Percentiles rank a stretch among this genome's conserved stretches.
Conservation (phyloP, 1,284 basidiomycete genomes). For the Cystobasidium slooffiae region DNA sequence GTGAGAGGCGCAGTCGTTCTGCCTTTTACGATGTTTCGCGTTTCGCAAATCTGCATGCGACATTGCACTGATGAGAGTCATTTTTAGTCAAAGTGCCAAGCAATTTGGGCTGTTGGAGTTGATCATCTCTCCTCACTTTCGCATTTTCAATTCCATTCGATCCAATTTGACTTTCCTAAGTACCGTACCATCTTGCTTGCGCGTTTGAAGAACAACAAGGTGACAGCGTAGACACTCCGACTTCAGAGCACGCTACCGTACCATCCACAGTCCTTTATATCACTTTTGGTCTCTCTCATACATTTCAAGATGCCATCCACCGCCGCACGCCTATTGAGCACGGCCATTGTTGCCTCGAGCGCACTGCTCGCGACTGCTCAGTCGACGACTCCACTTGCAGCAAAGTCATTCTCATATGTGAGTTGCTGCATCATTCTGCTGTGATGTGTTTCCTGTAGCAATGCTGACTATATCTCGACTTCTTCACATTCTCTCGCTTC, state of each 20-base stretch:
- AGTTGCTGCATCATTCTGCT: not conserved
- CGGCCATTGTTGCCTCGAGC: conserved; percentile 12
- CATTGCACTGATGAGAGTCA: not conserved
- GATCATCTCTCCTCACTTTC: no score
- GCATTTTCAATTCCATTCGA: no score
- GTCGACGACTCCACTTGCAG: conserved; percentile 46
- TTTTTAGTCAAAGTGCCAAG: conserved; percentile 3
- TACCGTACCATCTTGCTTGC: no score
- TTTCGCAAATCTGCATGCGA: no score
- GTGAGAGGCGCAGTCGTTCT: no score
- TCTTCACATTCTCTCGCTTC: not conserved
- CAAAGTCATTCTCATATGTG: conserved; percentile 48
- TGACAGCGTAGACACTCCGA: no score
- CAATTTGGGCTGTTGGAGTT: not conserved
- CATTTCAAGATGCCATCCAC: not conserved
- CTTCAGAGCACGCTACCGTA: no score
- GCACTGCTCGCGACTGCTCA: conserved; percentile 19
- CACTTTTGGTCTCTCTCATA: not conserved
- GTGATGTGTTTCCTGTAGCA: no score
- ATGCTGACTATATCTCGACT: not conserved
- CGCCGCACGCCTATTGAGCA: conserved; percentile 10
- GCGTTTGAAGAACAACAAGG: no score
- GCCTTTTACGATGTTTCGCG: no score
- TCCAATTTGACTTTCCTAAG: no score
- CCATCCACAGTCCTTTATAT: not conserved